Evolutionary conservation across 257 asterid genomes (phyloP).

Genomic region (Asclepias syriaca): DNA sequence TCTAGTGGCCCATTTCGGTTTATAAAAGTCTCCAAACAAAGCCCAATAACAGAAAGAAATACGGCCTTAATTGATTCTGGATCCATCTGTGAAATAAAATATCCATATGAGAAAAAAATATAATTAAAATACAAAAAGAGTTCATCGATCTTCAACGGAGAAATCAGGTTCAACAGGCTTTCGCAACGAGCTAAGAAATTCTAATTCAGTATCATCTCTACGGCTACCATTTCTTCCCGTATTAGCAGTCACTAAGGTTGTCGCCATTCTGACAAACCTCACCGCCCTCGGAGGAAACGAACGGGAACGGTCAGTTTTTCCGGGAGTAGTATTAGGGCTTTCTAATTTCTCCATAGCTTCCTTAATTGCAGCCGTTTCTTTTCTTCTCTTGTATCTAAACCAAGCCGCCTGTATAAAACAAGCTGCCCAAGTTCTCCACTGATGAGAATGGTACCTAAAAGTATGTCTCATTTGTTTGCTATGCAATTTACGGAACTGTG

Average conservation of each 20-base stretch:
- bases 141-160: conserved; percentile 27
- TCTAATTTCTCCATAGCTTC: conserved; percentile 26
- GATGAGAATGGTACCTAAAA: conserved; percentile 59
- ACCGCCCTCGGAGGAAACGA: conserved; percentile 45
- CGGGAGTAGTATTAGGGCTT: not conserved
- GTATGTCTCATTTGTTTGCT: conserved; percentile 67
- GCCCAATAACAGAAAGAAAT: too few species aligned
- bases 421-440: conserved; percentile 83
- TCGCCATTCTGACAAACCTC: conserved; percentile 30
- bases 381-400: conserved; percentile 45
- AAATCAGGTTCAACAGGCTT: conserved; percentile 74
- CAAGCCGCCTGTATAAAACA: conserved; percentile 68
- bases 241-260: conserved; percentile 33
- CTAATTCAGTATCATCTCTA: conserved; percentile 28
- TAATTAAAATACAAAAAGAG: too few species aligned
- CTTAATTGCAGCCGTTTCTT: conserved; percentile 30
- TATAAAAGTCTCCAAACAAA: too few species aligned
- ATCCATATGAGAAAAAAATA: too few species aligned
- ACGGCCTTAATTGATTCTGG: too few species aligned
- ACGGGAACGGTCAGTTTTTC: conserved; percentile 15
- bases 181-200: conserved; percentile 24
- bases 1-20: too few species aligned
- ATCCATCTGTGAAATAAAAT: too few species aligned
- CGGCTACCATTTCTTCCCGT: conserved; percentile 25
- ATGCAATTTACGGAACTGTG: conserved; percentile 57